A percentile compares a stretch with the other conserved stretches of the same genome.
Conservation (phyloP, 805 yeast species). For the Myxozyma geophila region DNA sequence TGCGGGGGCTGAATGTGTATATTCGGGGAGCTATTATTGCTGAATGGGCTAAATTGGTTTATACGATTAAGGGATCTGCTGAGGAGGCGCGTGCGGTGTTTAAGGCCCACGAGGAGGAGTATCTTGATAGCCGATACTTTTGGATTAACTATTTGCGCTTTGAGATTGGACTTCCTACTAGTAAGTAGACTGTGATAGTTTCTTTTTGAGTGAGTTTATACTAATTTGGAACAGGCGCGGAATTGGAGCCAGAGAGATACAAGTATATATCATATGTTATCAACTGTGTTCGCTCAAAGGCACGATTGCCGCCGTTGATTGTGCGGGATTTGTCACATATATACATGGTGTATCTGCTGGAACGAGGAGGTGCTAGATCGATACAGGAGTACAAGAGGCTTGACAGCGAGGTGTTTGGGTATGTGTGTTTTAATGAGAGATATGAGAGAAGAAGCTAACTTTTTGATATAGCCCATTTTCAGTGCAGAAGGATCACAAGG, state of each 20-base stretch:
- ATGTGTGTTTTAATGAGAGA: not conserved
- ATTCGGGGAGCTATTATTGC: conserved; percentile 36
- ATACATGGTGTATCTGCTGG: conserved; percentile 40
- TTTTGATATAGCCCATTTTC: conserved; percentile 24
- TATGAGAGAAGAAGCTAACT: not conserved
- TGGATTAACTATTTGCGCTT: conserved; percentile 45
- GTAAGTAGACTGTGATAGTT: conserved; percentile 6
- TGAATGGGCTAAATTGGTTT: conserved; percentile 38
- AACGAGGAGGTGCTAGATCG: conserved; percentile 33
- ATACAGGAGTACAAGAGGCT: conserved; percentile 34
- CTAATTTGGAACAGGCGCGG: conserved; percentile 6
- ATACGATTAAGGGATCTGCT: conserved; percentile 35
- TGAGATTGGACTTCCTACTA: conserved; percentile 40
- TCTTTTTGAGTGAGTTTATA: not conserved
- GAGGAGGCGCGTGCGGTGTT: conserved; percentile 40
- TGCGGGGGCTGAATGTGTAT: conserved; percentile 20
- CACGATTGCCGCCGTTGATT: conserved; percentile 40
- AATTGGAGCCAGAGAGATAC: conserved; percentile 19
- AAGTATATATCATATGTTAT: conserved; percentile 23
- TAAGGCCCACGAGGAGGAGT: conserved; percentile 31
- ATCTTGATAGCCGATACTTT: conserved; percentile 39
- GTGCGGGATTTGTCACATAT: conserved; percentile 41
- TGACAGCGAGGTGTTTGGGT: conserved; percentile 40
- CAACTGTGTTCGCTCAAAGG: conserved; percentile 33
- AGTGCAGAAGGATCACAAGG: conserved; percentile 27